Conservation (phyloP, 371 early-diverging fungal genomes). For the Mortierella sp. region DNA sequence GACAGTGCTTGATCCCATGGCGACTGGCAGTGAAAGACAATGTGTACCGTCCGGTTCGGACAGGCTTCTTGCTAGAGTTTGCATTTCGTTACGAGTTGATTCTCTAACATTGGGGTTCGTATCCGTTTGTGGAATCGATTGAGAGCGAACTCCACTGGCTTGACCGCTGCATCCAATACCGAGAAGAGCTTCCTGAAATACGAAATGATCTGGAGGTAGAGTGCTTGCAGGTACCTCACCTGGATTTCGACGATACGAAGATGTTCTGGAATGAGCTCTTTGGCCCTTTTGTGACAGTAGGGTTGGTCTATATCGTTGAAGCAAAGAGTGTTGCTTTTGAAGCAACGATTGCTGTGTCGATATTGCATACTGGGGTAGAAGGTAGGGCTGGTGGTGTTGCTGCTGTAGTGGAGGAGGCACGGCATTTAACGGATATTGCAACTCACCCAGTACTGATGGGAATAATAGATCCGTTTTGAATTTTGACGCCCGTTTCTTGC, state of each 20-base stretch:
- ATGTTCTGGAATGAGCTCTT: not conserved
- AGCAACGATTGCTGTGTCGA: not conserved
- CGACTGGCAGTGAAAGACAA: not conserved
- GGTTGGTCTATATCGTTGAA: not conserved
- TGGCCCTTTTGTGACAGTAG: not conserved
- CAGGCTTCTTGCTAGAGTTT: no score
- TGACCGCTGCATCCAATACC: not conserved
- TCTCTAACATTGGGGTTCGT: not conserved
- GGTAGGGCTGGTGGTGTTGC: conserved; percentile 15
- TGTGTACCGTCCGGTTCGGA: not conserved
- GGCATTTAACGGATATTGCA: conserved; percentile 7
- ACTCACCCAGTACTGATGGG: not conserved
- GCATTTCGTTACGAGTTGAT: no score
- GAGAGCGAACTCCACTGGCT: not conserved
- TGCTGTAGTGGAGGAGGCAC: conserved; percentile 26
- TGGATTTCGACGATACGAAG: conserved; percentile 29
- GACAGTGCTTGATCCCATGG: not conserved
- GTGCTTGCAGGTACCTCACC: conserved; percentile 46
- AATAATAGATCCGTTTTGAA: not conserved
- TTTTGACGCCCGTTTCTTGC: conserved; percentile 29
- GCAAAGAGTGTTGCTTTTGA: not conserved
- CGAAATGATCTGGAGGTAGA: conserved; percentile 44
- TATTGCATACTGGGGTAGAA: not conserved
- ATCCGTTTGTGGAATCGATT: not conserved
- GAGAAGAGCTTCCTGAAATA: conserved; percentile 39